These are phyloP conservation scores for Penicillium tannophilum DNA, from an alignment of 495 filamentous ascomycete genomes.

Conservation along the genomic window DNA sequence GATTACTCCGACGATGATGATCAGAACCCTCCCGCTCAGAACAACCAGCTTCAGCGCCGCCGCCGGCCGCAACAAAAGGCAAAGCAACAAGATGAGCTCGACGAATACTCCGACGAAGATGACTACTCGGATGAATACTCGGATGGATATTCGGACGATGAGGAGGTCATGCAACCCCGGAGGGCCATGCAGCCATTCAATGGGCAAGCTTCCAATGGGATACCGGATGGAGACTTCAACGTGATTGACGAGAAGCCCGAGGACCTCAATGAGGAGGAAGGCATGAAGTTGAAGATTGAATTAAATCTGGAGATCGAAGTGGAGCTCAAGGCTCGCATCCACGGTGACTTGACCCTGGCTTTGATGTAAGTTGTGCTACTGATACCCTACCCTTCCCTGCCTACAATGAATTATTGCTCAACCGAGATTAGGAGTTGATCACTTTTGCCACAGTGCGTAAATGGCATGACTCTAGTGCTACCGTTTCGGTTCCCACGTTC, in stretches of 20 bases:
- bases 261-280: slow-evolving; percentile 44
- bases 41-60: slow-evolving; percentile 33
- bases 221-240: slow-evolving; percentile 35
- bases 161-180: slow-evolving; percentile 9
- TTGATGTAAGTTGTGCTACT: slow-evolving; percentile 69
- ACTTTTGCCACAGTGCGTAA: slow-evolving; percentile 36
- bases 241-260: slow-evolving; percentile 32
- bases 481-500: background rate
- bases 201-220: slow-evolving; percentile 3
- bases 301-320: slow-evolving; percentile 88
- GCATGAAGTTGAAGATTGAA: slow-evolving; percentile 74
- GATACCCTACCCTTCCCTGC: slow-evolving; percentile 3
- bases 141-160: slow-evolving; percentile 56
- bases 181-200: slow-evolving; percentile 51
- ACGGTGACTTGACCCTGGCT: slow-evolving; percentile 82
- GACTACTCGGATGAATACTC: slow-evolving; percentile 46
- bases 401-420: slow-evolving; percentile 19
- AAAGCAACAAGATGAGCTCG: slow-evolving; percentile 25
- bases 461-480: background rate
- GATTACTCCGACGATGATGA: slow-evolving; percentile 37
- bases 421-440: slow-evolving; percentile 37
- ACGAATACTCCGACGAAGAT: slow-evolving; percentile 54
- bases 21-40: slow-evolving; percentile 27
- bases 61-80: slow-evolving; percentile 24
- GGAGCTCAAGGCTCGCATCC: slow-evolving; percentile 85